phyloP scores from a whole-genome alignment of 768 basidiomycete genomes.

The Suillus discolor region DNA sequence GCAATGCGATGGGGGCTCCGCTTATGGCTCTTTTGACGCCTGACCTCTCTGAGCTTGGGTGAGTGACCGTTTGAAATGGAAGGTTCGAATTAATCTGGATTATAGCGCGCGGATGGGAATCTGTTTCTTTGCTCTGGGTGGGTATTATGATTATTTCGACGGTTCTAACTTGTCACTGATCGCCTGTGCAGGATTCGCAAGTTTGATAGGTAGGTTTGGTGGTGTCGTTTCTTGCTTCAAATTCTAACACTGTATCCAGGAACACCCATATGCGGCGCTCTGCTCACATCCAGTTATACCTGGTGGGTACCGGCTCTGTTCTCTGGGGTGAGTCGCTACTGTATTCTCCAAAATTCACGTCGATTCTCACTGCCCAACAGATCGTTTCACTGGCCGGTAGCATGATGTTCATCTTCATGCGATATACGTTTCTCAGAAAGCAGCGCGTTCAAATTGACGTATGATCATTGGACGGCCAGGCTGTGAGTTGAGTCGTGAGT shows the following conservation, averaged over 20 bases:
- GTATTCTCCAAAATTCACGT: too few species aligned
- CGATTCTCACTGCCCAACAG: too few species aligned
- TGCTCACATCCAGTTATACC: slow-evolving; percentile 48
- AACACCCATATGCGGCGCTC: slow-evolving; percentile 58
- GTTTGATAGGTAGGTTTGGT: slow-evolving; percentile 20
- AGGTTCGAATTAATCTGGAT: too few species aligned
- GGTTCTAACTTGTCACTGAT: too few species aligned
- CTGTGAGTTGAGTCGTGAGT: too few species aligned
- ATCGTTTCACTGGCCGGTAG: neutral
- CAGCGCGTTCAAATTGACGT: too few species aligned
- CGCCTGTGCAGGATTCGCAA: too few species aligned
- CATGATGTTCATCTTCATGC: neutral
- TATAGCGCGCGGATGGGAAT: slow-evolving; percentile 45
- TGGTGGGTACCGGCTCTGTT: slow-evolving; percentile 65
- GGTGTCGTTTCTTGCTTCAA: neutral
- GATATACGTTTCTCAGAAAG: neutral
- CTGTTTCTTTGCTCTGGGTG: slow-evolving; percentile 46
- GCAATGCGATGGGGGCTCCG: slow-evolving; percentile 43
- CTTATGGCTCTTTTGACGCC: slow-evolving; percentile 46
- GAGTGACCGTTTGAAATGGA: slow-evolving; percentile 16
- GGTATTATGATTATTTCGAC: too few species aligned
- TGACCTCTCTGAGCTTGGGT: slow-evolving; percentile 54
- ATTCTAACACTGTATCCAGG: slow-evolving; percentile 37
- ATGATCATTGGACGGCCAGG: too few species aligned
- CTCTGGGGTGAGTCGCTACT: slow-evolving; percentile 43